Percentiles rank a stretch among this genome's conserved stretches.
phyloP scores from a whole-genome alignment of 176 grass and related monocot genomes.

The Musa schizocarpa region DNA sequence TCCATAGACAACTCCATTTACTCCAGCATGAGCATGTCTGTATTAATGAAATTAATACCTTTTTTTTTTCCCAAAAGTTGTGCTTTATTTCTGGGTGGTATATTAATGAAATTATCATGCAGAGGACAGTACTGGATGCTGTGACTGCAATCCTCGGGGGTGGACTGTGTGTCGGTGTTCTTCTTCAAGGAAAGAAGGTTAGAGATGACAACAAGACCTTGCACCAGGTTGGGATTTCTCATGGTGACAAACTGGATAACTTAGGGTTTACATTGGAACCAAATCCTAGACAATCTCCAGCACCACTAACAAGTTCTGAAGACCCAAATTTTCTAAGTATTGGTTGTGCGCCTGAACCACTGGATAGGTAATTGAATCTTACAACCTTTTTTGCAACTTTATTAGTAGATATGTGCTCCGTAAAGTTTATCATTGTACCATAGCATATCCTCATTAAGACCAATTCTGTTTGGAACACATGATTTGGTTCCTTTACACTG shows the following conservation, averaged over 20 bases:
- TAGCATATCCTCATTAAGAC: too few relatives aligned
- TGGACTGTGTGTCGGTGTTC: constrained; percentile 45
- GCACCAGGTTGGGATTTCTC: constrained; percentile 58
- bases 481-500: too few relatives aligned
- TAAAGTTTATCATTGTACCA: too few relatives aligned
- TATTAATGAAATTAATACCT: too few relatives aligned
- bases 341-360: constrained; percentile 27
- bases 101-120: constrained; percentile 9
- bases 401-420: too few relatives aligned
- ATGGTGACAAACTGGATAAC: constrained; percentile 43
- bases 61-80: too few relatives aligned
- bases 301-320: constrained; percentile 16
- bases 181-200: constrained; percentile 69
- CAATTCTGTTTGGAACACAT: too few relatives aligned
- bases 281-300: constrained; percentile 29
- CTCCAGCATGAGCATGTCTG: too few relatives aligned
- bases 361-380: constrained; percentile 31
- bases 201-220: constrained; percentile 66
- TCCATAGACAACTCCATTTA: too few relatives aligned
- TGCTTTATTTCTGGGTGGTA: too few relatives aligned
- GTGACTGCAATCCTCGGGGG: constrained; percentile 56
- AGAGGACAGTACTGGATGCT: constrained; percentile 70
- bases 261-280: constrained; percentile 58
- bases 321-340: constrained; percentile 27
- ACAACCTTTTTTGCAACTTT: not conserved